Conservation (phyloP, 176 grass and related monocot species). For the Poa annua region DNA sequence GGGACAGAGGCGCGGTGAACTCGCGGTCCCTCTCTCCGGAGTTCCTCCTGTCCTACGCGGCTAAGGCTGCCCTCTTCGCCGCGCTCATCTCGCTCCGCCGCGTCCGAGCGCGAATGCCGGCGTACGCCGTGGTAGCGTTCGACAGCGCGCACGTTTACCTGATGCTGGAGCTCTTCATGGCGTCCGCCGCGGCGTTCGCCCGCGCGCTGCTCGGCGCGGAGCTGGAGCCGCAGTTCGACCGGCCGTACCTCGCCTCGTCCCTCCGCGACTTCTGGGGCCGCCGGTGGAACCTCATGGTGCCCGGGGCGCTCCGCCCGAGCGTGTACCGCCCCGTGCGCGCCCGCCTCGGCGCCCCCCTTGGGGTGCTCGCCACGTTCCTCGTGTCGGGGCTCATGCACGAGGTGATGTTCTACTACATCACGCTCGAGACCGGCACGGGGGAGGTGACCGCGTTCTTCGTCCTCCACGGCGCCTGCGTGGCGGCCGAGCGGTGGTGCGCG, state of each 20-base stretch:
- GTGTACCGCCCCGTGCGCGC: slow-evolving; percentile 65
- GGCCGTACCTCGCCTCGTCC: slow-evolving; percentile 58
- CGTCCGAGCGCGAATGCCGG: slow-evolving; percentile 34
- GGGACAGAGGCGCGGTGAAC: neutral
- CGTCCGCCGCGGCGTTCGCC: slow-evolving; percentile 46
- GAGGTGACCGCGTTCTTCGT: slow-evolving; percentile 65
- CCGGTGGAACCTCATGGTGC: slow-evolving; percentile 80
- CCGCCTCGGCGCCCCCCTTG: slow-evolving; percentile 41
- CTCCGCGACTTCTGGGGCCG: slow-evolving; percentile 70
- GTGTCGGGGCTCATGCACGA: slow-evolving; percentile 79
- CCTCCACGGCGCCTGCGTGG: slow-evolving; percentile 59
- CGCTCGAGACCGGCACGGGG: slow-evolving; percentile 40
- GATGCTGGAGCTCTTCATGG: slow-evolving; percentile 58
- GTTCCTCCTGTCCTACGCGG: slow-evolving; percentile 39
- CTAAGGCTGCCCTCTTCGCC: slow-evolving; percentile 50
- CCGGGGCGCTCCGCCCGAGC: slow-evolving; percentile 65
- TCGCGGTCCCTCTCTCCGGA: neutral
- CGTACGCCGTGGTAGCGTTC: slow-evolving; percentile 41
- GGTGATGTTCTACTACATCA: slow-evolving; percentile 78
- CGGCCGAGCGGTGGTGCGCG: slow-evolving; percentile 45
- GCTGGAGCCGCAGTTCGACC: slow-evolving; percentile 75
- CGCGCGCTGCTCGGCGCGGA: slow-evolving; percentile 49
- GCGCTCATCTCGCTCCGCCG: slow-evolving; percentile 47
- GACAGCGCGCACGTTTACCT: slow-evolving; percentile 67
- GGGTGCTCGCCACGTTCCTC: slow-evolving; percentile 58